phyloP scores from a whole-genome alignment of 2,329 filamentous ascomycete genomes.

The Aureobasidium melanogenum region DNA sequence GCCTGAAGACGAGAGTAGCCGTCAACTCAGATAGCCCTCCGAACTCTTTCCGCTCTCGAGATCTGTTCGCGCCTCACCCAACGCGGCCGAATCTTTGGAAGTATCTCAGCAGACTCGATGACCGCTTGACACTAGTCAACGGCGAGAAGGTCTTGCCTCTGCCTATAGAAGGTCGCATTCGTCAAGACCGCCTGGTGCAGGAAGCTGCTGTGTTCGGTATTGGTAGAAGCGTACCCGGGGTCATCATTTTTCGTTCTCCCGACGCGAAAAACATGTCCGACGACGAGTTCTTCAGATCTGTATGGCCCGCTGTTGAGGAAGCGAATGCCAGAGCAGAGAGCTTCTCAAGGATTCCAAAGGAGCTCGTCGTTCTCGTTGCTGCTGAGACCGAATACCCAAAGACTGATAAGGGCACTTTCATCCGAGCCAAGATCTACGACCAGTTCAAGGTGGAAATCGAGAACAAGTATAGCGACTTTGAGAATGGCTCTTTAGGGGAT shows the following conservation, averaged over 20 bases:
- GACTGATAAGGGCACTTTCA: conserved; percentile 51
- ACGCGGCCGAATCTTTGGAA: conserved; percentile 37
- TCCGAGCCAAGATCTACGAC: conserved; percentile 43
- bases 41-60: conserved; percentile 43
- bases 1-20: conserved; percentile 27
- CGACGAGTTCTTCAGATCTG: conserved; percentile 37
- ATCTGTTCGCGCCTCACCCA: conserved; percentile 40
- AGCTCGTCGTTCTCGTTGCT: conserved; percentile 44
- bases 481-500: conserved; percentile 11
- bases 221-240: conserved; percentile 43
- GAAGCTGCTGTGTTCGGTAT: conserved; percentile 52
- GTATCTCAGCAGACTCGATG: conserved; percentile 38
- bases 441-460: conserved; percentile 42
- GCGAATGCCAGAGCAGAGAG: conserved; percentile 44
- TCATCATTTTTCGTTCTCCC: conserved; percentile 44
- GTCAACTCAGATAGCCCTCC: conserved; percentile 36
- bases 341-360: conserved; percentile 45
- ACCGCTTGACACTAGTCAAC: conserved; percentile 39
- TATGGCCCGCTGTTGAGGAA: conserved; percentile 43
- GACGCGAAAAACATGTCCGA: conserved; percentile 33
- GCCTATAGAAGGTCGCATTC: conserved; percentile 45
- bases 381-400: conserved; percentile 37
- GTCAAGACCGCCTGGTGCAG: conserved; percentile 43
- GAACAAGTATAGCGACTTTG: conserved; percentile 31
- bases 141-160: conserved; percentile 44